These are phyloP conservation scores for Xylona heveae DNA, from an alignment of 495 filamentous ascomycete genomes.

Conservation along the genomic window DNA sequence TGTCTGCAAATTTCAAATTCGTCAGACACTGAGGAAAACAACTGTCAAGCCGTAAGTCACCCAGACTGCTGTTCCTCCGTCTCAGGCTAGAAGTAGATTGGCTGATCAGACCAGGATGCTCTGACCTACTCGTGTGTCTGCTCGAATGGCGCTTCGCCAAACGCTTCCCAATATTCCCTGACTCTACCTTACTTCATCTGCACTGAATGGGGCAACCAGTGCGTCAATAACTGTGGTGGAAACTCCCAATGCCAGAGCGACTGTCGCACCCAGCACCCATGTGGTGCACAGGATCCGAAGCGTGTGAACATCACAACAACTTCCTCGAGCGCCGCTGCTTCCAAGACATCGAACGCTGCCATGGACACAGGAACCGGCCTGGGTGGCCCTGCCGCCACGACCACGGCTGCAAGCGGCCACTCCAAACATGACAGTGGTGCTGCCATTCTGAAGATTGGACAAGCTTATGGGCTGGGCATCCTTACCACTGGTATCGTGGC, in stretches of 20 bases:
- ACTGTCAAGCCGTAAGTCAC: conserved; percentile 28
- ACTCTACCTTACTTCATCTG: conserved; percentile 78
- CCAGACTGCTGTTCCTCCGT: conserved; percentile 3
- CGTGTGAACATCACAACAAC: conserved; percentile 35
- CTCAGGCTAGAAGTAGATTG: conserved; percentile 4
- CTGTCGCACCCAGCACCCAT: conserved; percentile 56
- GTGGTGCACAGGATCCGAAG: conserved; percentile 53
- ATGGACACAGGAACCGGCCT: conserved; percentile 23
- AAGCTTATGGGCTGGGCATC: conserved; percentile 33
- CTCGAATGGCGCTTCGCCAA: conserved; percentile 47
- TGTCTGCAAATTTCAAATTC: conserved; percentile 45
- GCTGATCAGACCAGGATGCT: conserved; percentile 29
- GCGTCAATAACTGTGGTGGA: conserved; percentile 35
- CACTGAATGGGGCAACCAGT: conserved; percentile 48
- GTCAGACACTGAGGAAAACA: conserved; percentile 26
- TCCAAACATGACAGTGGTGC: conserved; percentile 16
- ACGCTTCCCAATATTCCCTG: conserved; percentile 61
- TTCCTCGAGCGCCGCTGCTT: conserved; percentile 20
- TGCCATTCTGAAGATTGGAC: conserved; percentile 26
- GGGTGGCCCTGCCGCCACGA: conserved; percentile 16
- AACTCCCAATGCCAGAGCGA: conserved; percentile 35
- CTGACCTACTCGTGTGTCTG: conserved; percentile 59
- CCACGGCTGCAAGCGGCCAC: conserved; percentile 14
- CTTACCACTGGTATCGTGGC: conserved; percentile 37
- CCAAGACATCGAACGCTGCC: conserved; percentile 12